Conservation (phyloP, 306 rosid species). For the Fragaria nilgerrensis region DNA sequence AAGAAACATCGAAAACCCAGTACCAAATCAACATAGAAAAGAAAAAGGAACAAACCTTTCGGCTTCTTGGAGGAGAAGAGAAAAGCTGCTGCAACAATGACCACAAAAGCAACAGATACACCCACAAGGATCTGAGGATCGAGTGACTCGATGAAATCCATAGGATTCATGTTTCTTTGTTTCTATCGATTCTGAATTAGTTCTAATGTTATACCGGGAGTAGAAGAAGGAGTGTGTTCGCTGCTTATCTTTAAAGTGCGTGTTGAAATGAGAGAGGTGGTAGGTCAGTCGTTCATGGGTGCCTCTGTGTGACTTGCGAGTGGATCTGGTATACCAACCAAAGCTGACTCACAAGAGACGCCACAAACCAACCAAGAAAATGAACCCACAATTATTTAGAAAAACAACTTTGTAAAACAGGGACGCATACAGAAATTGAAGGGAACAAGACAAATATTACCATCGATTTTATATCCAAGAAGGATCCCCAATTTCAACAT, state of each 20-base stretch:
- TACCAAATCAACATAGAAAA: neutral
- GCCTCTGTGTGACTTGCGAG: neutral
- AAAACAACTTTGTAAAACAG: neutral
- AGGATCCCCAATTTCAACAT: no score
- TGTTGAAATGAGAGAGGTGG: neutral
- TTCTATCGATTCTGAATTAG: neutral
- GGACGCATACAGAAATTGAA: slow-evolving; percentile 1
- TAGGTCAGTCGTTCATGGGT: neutral
- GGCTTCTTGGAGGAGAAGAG: slow-evolving; percentile 59
- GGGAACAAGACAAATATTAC: neutral
- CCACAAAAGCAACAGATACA: slow-evolving; percentile 51
- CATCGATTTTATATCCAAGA: no score
- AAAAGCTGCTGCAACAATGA: slow-evolving; percentile 56
- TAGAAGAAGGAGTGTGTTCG: neutral
- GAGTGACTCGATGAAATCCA: slow-evolving; percentile 56
- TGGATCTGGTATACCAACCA: slow-evolving; percentile 12
- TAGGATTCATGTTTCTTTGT: slow-evolving; percentile 9
- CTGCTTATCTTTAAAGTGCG: neutral
- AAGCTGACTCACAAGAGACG: neutral
- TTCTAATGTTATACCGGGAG: neutral
- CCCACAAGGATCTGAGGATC: slow-evolving; percentile 60
- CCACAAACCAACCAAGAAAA: neutral
- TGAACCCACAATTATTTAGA: neutral
- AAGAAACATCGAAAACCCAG: neutral
- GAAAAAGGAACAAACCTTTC: slow-evolving; percentile 43